phyloP scores from a whole-genome alignment of 352 stramenopile genomes.

The Pythium monospermum region DNA sequence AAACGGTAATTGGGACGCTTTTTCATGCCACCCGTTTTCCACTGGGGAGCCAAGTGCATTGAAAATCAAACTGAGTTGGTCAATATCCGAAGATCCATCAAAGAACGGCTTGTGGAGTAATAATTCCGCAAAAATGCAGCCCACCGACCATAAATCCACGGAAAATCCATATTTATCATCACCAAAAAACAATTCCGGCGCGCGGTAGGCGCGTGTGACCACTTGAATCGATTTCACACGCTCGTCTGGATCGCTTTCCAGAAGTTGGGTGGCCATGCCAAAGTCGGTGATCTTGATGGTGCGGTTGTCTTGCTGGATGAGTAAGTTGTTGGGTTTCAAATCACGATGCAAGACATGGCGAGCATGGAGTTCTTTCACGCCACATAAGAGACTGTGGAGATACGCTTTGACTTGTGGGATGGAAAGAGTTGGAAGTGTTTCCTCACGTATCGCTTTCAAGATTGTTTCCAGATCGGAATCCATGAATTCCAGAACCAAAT shows the following conservation, averaged over 20 bases:
- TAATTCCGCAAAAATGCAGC: conserved; percentile 80
- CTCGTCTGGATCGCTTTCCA: conserved; percentile 4
- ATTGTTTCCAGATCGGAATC: conserved; percentile 69
- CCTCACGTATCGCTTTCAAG: conserved; percentile 37
- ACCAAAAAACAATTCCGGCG: conserved; percentile 78
- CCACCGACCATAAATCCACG: conserved; percentile 76
- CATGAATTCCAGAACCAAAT: conserved; percentile 76
- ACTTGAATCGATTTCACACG: conserved; percentile 61
- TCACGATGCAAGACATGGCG: conserved; percentile 68
- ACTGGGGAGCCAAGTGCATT: conserved; percentile 46
- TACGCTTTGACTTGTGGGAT: conserved; percentile 62
- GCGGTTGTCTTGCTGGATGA: conserved; percentile 39
- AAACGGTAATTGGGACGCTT: conserved; percentile 56
- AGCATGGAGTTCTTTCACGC: conserved; percentile 53
- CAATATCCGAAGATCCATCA: conserved; percentile 71
- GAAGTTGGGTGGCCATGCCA: conserved; percentile 56
- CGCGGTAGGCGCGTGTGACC: conserved; percentile 64
- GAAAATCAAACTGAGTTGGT: conserved; percentile 77
- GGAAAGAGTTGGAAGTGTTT: conserved; percentile 29
- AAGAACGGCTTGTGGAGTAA: conserved; percentile 53
- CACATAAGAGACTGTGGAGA: conserved; percentile 58
- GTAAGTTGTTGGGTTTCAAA: conserved; percentile 79
- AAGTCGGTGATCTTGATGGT: conserved; percentile 79
- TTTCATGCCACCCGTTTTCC: conserved; percentile 57
- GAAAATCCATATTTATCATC: conserved; percentile 47